Base-by-base conservation (phyloP, 2,329 filamentous ascomycete genomes). In the Periconia sp. region DNA sequence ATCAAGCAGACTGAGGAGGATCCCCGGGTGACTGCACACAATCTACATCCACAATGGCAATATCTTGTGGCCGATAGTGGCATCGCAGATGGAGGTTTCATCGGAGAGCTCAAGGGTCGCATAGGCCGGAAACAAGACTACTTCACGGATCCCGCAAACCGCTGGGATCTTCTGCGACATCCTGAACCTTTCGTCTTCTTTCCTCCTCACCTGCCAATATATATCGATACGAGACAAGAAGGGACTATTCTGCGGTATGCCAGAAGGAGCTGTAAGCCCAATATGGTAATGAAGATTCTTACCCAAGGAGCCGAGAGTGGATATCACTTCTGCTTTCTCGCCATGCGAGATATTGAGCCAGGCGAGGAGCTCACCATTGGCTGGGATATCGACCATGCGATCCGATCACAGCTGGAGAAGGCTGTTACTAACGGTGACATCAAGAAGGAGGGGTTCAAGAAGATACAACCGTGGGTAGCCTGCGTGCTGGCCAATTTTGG, bases 271-370 rank as follows among this genome's bases (percentile, higher is more conserved):
- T 99, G 94, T 77, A 86, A 85, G 56, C 91, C 94, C 1, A 99
- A 97, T 67, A 85, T 94, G n/a, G 82, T 84, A 31, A 80, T 97
- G 64, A 92, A 94, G 69, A 95, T 92, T 0, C 90, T 92, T 60
- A 84, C 97, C 45, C 90, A 90, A 1, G 87, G 86, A 45, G 82
- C 83, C 3, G 87, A 70, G 52, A 66, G 65, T 49, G 67, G 86
- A 1, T 96, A 93, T 68, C 91, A 94, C 69, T 96, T 97, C 72
- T 97, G 93, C 84, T 87, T 97, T 58, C 85, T 96, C 54, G 92
- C 91, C 63, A 90, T 90, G 62, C 84, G 89, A 49, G 82, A 87
- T 37, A 92, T 97, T 83, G 64, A 90, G 80, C 23, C 83, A 81
- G 62, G 83, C 77, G 49, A 91, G 80, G 90, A 90, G 85, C 67